Evolutionary conservation across 176 grass and related monocot species (phyloP), one percentile per base, ranked within the genome.

Genomic region (Triticum dicoccoides): DNA sequence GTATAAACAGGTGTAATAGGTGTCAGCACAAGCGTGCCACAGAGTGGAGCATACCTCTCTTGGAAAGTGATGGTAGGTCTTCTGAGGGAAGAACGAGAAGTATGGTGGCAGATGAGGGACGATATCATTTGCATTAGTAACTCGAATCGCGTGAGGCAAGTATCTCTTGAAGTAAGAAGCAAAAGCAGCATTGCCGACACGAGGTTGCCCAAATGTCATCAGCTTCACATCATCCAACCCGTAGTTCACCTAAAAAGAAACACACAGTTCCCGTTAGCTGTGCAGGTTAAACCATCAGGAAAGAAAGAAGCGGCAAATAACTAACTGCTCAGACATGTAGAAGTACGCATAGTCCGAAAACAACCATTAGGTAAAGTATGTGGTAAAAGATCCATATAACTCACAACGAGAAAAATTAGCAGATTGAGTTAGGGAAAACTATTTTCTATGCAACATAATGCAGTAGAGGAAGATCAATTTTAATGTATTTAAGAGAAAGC

Each of bases 21-120:
- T 56, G 62, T 4, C 11, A 23, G 20, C 10, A 42, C 4, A 72
- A n/a, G 69, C 5, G 3, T 45, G 25, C 6, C 42, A n/a, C 11
- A 15, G 42, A 54, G 5, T 77, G 69, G 67, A 65, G 35, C 69
- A 23, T 93, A 96, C 97, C 94, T 99, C 97, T 81, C 83, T 88
- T 70, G 97, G 87, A 72, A 99, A 97, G 85, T 97, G 97, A 83
- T 99, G 97, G 73, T 97, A 99, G 30, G 97, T 96, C 79, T 94
- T 99, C 58, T 94, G 79, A 0, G 92, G 90, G 38, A 99, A 99
- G 87, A 90, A 89, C 27, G 85, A 37, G 69, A 93, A 99, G 65
- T 94, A 96, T 14, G 97, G 97, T 62, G 97, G 97, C 45, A 99
- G 84, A 61, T 99, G 97, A 59, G 94, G 92, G 69, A 97, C 95